Evolutionary conservation across 108 stramenopile species (phyloP).

Genomic region (Craspedostauros australis): DNA sequence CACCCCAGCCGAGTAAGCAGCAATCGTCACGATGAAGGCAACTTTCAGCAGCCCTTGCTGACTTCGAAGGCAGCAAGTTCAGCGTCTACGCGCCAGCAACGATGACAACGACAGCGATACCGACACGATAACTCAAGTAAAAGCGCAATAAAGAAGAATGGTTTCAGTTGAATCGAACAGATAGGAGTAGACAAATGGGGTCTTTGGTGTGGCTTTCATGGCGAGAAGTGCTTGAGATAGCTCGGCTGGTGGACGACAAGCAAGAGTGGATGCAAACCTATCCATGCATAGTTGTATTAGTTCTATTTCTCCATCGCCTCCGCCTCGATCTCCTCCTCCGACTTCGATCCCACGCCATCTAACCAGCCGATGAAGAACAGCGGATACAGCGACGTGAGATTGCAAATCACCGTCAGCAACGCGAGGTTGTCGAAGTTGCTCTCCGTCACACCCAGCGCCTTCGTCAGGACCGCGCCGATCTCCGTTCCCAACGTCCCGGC

Average conservation of each 20-base stretch:
- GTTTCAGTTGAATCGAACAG: no score
- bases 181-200: no score
- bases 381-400: slow-evolving; percentile 82
- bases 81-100: no score
- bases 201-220: no score
- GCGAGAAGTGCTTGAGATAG: no score
- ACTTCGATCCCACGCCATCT: slow-evolving; percentile 63
- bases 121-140: no score
- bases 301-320: neutral
- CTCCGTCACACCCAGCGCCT: slow-evolving; percentile 77
- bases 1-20: slow-evolving; percentile 42
- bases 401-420: slow-evolving; percentile 81
- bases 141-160: no score
- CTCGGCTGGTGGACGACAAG: no score
- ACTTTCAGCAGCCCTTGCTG: no score
- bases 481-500: slow-evolving; percentile 86
- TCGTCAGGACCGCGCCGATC: slow-evolving; percentile 83
- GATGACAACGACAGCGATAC: no score
- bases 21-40: neutral
- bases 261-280: no score
- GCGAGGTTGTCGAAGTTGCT: slow-evolving; percentile 83
- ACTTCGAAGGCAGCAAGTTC: no score
- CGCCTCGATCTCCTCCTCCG: slow-evolving; percentile 68
- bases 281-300: neutral
- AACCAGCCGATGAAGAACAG: slow-evolving; percentile 79